Base-by-base conservation (phyloP, 2,329 filamentous ascomycete genomes). In the Aspergillus sergii region DNA sequence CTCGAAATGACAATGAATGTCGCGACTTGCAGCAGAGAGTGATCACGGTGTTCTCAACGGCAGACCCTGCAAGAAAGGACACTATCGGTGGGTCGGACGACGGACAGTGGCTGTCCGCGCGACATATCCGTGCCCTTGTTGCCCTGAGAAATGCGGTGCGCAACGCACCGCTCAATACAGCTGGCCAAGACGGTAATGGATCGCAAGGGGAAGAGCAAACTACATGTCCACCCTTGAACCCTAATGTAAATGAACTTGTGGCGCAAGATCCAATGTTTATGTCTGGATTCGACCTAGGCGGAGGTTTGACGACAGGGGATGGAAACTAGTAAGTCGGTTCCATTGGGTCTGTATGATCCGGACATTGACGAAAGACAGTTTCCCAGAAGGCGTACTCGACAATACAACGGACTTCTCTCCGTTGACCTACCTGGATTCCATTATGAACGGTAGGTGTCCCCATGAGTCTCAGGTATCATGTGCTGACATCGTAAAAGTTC, bases 91-190 rank as follows among this genome's bases (percentile, higher is more conserved):
- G 54, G 9, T 66, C 69, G 3, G 69, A 68, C 12, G 69, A 67
- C 19, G 63, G 62, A 6, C 72, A 74, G 26, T 76, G 73, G 72
- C 21, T 76, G 2, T 75, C 73, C 2, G 68, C 65, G 23, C 51
- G 70, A 9, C 74, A 75, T 51, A 74, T 76, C 14, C 68, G 71
- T 34, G 73, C 73, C 4, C 55, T 76, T 43, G 65, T 75, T 3
- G 70, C 71, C 0, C 46, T 76, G 11, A 57, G 65, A 23, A 71
- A 71, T 62, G 63, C 63, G 16, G 66, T 64, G 10, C 62, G 69
- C 14, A 67, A 59, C 36, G 63, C 62, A 1, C 59, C 70, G 23
- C 64, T 69, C 32, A 58, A 64, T 28, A 10, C 51, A 36, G 58
- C 64, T n/a, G 58, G 55, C 12, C 67, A 68, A 7, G 56, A 46